Percentiles rank a stretch among this genome's conserved stretches.
These are phyloP conservation scores for Zizania latifolia DNA, from an alignment of 176 grass and related monocot species.

Conservation along the genomic window DNA sequence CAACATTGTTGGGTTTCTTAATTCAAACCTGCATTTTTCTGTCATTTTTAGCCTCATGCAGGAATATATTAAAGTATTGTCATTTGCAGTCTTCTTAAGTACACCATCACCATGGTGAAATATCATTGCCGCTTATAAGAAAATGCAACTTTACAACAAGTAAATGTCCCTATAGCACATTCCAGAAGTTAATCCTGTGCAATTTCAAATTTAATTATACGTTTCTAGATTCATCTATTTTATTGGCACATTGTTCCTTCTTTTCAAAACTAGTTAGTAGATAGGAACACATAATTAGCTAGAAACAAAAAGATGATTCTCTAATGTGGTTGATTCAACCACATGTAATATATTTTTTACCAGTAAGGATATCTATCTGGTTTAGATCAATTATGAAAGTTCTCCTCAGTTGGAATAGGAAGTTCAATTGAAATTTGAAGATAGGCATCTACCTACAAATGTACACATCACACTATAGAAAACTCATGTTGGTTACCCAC, in stretches of 20 bases:
- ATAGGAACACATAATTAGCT: neutral
- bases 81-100: neutral
- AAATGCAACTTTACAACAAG: neutral
- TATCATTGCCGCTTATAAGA: neutral
- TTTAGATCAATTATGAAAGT: neutral
- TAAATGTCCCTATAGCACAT: constrained; percentile 1
- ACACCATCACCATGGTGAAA: neutral
- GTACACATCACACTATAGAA: neutral
- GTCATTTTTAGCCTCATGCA: neutral
- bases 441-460: neutral
- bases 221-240: constrained; percentile 4
- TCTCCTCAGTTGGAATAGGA: neutral
- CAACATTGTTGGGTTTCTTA: neutral
- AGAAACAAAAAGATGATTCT: neutral
- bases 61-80: neutral
- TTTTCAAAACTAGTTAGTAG: neutral
- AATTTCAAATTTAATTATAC: neutral
- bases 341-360: neutral
- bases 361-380: neutral
- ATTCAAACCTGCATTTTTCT: neutral
- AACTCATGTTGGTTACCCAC: neutral
- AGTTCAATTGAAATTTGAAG: neutral
- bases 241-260: neutral
- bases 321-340: neutral
- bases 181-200: neutral